Percentiles rank a stretch among this genome's conserved stretches.
Conservation (phyloP, 352 stramenopile species). For the Globisporangium megalacanthum region DNA sequence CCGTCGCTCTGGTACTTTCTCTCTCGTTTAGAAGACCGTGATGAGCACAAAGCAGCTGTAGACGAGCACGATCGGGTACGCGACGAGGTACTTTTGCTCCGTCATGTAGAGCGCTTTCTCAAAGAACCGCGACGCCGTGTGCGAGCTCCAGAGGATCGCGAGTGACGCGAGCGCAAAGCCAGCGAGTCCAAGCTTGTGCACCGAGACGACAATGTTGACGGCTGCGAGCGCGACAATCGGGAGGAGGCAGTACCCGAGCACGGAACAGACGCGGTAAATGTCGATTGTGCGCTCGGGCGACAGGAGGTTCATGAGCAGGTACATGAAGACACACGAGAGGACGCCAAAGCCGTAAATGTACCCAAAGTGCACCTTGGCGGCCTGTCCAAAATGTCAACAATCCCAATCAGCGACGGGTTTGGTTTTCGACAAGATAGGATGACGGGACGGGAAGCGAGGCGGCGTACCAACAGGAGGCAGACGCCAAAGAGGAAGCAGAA, state of each 20-base stretch:
- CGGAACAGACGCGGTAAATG: slow-evolving; percentile 91
- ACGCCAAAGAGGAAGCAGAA: slow-evolving; percentile 94
- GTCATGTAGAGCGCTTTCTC: slow-evolving; percentile 94
- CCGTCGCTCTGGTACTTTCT: background rate
- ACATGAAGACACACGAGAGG: slow-evolving; percentile 95
- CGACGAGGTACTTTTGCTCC: slow-evolving; percentile 96
- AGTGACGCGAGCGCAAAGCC: slow-evolving; percentile 86
- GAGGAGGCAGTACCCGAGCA: slow-evolving; percentile 97
- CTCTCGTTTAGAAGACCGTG: slow-evolving; percentile 91
- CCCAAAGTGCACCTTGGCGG: slow-evolving; percentile 95
- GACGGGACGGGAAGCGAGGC: background rate
- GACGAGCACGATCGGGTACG: slow-evolving; percentile 95
- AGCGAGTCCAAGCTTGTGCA: slow-evolving; percentile 68
- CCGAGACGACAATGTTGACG: slow-evolving; percentile 89
- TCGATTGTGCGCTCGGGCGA: slow-evolving; percentile 82
- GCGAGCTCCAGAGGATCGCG: slow-evolving; percentile 93
- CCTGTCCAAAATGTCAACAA: slow-evolving; percentile 23
- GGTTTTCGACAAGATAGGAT: background rate
- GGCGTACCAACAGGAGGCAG: slow-evolving; percentile 88
- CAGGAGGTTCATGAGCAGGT: slow-evolving; percentile 95
- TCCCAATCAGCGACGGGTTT: background rate
- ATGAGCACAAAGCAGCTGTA: slow-evolving; percentile 99
- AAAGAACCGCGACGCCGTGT: slow-evolving; percentile 93
- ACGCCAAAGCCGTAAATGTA: slow-evolving; percentile 99
- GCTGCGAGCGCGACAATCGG: slow-evolving; percentile 95